phyloP scores from a whole-genome alignment of 164 flowering plant species.

The Paratinospora sagittata region DNA sequence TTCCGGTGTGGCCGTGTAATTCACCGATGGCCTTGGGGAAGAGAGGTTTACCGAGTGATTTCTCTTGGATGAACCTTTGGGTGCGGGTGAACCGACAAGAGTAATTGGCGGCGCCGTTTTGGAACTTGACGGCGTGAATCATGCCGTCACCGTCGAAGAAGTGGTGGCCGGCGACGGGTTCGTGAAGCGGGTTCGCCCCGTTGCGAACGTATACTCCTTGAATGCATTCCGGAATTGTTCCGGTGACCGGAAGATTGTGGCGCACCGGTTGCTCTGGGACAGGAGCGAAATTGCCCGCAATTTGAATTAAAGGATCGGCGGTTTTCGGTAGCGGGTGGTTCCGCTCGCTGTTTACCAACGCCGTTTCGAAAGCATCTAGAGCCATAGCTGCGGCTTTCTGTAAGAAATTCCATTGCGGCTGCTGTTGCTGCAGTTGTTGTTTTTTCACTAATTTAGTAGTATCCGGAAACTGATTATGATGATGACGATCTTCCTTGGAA shows the following conservation, averaged over 20 bases:
- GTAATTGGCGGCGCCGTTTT: conserved; percentile 50
- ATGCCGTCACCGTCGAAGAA: conserved; percentile 94
- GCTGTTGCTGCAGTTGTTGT: conserved; percentile 30
- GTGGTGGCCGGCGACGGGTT: conserved; percentile 80
- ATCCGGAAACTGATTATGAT: neutral
- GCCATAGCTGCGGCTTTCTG: conserved; percentile 57
- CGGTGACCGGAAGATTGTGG: conserved; percentile 40
- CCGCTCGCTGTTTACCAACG: conserved; percentile 38
- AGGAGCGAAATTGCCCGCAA: conserved; percentile 79
- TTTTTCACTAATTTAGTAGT: too few relatives aligned
- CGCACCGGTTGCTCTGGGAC: conserved; percentile 61
- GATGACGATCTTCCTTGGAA: neutral
- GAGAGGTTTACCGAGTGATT: conserved; percentile 51
- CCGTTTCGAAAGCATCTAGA: conserved; percentile 44
- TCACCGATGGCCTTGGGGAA: conserved; percentile 95
- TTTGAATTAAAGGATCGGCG: conserved; percentile 68
- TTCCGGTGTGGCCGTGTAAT: conserved; percentile 84
- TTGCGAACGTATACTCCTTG: conserved; percentile 72
- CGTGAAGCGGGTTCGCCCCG: conserved; percentile 83
- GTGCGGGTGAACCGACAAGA: conserved; percentile 82
- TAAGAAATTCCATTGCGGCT: conserved; percentile 46
- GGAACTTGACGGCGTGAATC: conserved; percentile 64
- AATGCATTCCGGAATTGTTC: conserved; percentile 57
- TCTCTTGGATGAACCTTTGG: conserved; percentile 56
- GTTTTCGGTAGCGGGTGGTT: conserved; percentile 65